Evolutionary conservation across 805 yeast species (phyloP), one percentile per base, ranked within the genome.

Genomic region (Candida ipomoeae): DNA sequence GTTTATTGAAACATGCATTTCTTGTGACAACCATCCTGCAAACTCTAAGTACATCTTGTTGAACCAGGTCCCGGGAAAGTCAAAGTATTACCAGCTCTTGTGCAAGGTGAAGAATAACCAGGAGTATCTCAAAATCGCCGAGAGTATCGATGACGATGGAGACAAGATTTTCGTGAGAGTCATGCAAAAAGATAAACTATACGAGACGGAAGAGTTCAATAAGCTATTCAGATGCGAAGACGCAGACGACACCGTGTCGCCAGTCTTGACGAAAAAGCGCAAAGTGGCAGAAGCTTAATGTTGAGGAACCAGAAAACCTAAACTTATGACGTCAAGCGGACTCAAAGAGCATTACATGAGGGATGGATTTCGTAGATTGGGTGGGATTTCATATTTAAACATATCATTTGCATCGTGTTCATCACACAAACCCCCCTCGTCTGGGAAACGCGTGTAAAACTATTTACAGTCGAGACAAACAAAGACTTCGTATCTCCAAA

Each of bases 1-100:
- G 53, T 88, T 81, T 55, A 60, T 83, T 31, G 62, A 69, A 5
- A 63, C 81, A 13, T 85, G 92, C 8, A 61, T 67, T 14, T 57
- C 74, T 48, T 80, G 75, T 64, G 84, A 83, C 44, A 89, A 87
- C 64, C 79, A 79, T 58, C 69, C 79, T 18, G 48, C 62, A 46
- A 90, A 89, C 64, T 80, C 94, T 1, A 94, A 94, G 69, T 92
- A 85, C 65, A 82, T 94, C 71, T 60, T 92, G 40, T 72, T 83
- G 33, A 83, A 89, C 61, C 83, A 89, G 69, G 74, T 89, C 11
- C 96, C 96, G 1, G 92, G 95, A 1, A 85, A 82, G 62, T 76
- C 81, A 3, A 71, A 75, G 11, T 71, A 80, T 44, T 87, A 87
- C 62, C 82, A 79, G 57, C 57, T 66, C 43, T 67, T 89, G 47